A percentile compares a stretch with the other conserved stretches of the same genome.
Conservation (phyloP, 169 alveolate genomes). For the Eimeria acervulina region DNA sequence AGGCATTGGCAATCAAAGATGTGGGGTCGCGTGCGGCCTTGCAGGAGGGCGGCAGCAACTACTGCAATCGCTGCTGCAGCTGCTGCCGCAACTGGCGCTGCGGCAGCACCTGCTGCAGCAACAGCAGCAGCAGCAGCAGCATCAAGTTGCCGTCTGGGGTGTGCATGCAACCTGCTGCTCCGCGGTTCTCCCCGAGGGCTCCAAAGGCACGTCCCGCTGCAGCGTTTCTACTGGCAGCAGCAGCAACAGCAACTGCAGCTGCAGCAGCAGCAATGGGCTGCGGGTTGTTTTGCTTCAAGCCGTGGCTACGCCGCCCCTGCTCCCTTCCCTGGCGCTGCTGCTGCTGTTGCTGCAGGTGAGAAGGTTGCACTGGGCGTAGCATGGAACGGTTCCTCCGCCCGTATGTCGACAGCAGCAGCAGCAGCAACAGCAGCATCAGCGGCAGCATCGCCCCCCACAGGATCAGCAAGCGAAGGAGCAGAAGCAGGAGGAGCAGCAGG, state of each 20-base stretch:
- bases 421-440: too few relatives aligned
- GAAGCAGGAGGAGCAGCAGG: not conserved
- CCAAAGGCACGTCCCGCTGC: not conserved
- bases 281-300: not conserved
- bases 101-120: not conserved
- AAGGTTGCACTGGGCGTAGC: not conserved
- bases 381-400: not conserved
- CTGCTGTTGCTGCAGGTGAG: constrained; percentile 10
- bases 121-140: constrained; percentile 32
- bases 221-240: not conserved
- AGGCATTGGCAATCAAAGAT: not conserved
- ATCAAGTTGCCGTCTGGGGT: not conserved
- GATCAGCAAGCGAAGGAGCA: not conserved
- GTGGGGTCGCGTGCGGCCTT: constrained; percentile 64
- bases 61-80: not conserved
- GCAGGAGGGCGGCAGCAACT: constrained; percentile 29
- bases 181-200: not conserved
- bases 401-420: not conserved
- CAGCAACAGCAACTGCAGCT: not conserved
- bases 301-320: not conserved
- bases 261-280: not conserved
- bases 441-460: not conserved
- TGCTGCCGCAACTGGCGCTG: not conserved
- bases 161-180: not conserved
- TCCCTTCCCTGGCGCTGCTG: not conserved